Base-by-base conservation (phyloP, 140 eudicot species). In the Anethum foeniculum region DNA sequence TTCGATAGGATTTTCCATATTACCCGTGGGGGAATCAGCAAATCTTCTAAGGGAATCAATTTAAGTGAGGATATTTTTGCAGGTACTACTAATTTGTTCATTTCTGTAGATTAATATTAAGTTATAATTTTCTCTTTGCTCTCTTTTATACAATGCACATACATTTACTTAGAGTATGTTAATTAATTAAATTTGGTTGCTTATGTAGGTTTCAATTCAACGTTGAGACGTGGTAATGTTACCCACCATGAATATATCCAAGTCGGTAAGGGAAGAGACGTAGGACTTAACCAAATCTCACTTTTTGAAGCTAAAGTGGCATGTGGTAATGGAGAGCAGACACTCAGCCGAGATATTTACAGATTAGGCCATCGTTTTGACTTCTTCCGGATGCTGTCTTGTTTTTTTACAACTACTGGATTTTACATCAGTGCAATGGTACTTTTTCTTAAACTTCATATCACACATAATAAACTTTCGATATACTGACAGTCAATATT, bases 291-390 rank as follows among this genome's bases (percentile, higher is more conserved):
- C 90, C 99, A 96, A 86, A 96, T 96, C 81, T 96, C 98, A 68
- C 97, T 96, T 43, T 96, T 96, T 80, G 99, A 96, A 87, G 99
- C 99, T 39, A 96, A 96, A 88, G 99, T 96, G 23, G 99, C 99
- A 78, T 96, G 99, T 75, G 99, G 99, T 73, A 96, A 96, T 41
- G 99, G 99, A 80, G 99, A 96, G 88, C 99, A 96, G 87, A 96
- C 98, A 64, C 93, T 96, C 81, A 96, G 99, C 83, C 97, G 99
- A 52, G 99, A 96, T 86, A 85, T 96, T 68, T 96, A 96, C 88
- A 89, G 99, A 88, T 81, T 96, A 79, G 99, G 99, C 76, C 99
- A 96, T 83, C 99, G 99, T 81, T 96, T 96, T 84, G 99, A 96
- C 83, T 96, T 96, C 87, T 96, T 96, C 96, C 92, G 99, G 73